A percentile compares a stretch with the other conserved stretches of the same genome.
Evolutionary conservation across 345 rosid genomes (phyloP).

Genomic region (Reutealis trisperma): DNA sequence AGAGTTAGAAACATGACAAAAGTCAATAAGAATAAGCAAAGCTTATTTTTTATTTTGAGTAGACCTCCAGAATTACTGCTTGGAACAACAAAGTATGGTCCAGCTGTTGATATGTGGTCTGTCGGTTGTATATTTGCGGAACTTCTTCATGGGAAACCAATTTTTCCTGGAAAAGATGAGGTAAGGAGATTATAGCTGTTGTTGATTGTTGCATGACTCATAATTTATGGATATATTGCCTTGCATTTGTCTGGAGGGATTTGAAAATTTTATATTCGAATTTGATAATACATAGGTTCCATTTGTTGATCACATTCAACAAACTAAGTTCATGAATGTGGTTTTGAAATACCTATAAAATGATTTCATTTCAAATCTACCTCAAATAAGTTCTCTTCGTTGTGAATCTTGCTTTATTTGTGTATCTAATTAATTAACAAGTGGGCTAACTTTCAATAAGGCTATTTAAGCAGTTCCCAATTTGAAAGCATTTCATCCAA

Average conservation of each 20-base stretch:
- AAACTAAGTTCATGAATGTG: not conserved
- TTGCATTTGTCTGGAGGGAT: not conserved
- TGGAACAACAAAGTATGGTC: constrained; percentile 93
- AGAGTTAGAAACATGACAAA: not conserved
- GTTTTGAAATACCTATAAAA: too few species aligned
- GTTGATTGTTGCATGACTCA: not conserved
- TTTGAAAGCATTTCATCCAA: too few species aligned
- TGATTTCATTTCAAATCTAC: not conserved
- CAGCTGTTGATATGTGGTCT: constrained; percentile 98
- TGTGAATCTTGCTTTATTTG: not conserved
- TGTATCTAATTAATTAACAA: not conserved
- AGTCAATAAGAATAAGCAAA: not conserved
- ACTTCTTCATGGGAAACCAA: constrained; percentile 85
- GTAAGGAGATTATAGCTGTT: constrained; percentile 28
- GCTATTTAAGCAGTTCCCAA: not conserved
- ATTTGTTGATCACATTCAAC: too few species aligned
- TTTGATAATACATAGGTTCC: too few species aligned
- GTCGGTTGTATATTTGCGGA: constrained; percentile 98
- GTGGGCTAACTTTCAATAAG: not conserved
- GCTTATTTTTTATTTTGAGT: constrained; percentile 12
- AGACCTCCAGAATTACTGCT: constrained; percentile 98
- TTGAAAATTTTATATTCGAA: not conserved
- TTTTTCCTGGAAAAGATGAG: constrained; percentile 94
- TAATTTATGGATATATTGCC: not conserved
- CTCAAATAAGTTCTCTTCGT: not conserved